These are phyloP conservation scores for Pichia thaimueangensis DNA, from an alignment of 805 yeast genomes.

Conservation along the genomic window DNA sequence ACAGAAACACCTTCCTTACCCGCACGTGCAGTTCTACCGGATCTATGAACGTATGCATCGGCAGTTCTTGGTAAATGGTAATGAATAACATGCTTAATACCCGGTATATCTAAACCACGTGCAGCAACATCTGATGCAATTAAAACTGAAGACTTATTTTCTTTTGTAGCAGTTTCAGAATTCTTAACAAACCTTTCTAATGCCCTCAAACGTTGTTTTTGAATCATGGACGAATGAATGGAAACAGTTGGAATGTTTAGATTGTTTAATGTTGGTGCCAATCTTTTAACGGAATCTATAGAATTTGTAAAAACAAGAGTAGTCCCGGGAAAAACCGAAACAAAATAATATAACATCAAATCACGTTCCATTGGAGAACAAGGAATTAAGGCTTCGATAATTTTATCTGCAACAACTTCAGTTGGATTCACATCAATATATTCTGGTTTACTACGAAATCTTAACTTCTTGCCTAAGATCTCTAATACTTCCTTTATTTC, in stretches of 20 bases:
- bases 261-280: constrained; percentile 68
- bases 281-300: constrained; percentile 88
- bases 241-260: constrained; percentile 65
- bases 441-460: constrained; percentile 60
- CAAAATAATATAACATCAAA: constrained; percentile 79
- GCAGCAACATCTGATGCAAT: constrained; percentile 98
- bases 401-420: constrained; percentile 64
- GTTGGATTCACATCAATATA: constrained; percentile 84
- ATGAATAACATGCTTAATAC: constrained; percentile 89
- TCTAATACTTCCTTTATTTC: constrained; percentile 51
- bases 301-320: constrained; percentile 90
- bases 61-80: constrained; percentile 94
- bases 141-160: constrained; percentile 55
- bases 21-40: constrained; percentile 98
- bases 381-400: constrained; percentile 83
- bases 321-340: constrained; percentile 79
- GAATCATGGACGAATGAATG: constrained; percentile 91
- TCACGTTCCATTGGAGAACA: constrained; percentile 90
- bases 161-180: constrained; percentile 27
- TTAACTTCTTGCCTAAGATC: constrained; percentile 60
- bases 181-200: constrained; percentile 70
- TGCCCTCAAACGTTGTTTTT: constrained; percentile 82
- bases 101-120: constrained; percentile 89
- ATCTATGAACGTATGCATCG: constrained; percentile 89
- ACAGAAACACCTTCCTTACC: constrained; percentile 92